Percentiles rank a stretch among this genome's conserved stretches.
These are phyloP conservation scores for Tetrahymena borealis DNA, from an alignment of 73 alveolate species.

Conservation along the genomic window DNA sequence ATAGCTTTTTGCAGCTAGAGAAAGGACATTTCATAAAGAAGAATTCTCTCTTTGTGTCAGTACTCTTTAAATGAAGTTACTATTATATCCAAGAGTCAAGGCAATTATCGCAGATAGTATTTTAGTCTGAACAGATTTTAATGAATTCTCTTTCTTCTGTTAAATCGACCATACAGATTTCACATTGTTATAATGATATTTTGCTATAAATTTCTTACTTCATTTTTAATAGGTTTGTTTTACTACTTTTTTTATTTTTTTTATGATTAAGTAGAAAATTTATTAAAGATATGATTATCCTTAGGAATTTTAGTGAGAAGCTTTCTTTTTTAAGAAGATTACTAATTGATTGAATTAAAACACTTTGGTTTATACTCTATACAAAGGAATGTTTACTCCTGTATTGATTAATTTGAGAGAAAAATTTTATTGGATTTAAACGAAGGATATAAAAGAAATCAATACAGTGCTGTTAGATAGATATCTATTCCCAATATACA, in stretches of 20 bases:
- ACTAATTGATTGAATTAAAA: no score
- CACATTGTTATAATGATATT: not conserved
- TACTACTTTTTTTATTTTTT: not conserved
- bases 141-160: not conserved
- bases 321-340: no score
- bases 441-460: no score
- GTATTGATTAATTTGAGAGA: no score
- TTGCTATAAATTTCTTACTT: not conserved
- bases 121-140: not conserved
- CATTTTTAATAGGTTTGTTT: not conserved
- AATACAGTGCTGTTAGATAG: no score
- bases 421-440: no score
- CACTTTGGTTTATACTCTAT: no score
- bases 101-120: not conserved
- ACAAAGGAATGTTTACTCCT: no score
- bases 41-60: not conserved
- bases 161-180: not conserved
- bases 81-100: not conserved
- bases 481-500: no score
- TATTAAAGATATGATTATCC: no score
- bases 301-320: no score
- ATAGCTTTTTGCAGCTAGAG: not conserved
- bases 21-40: not conserved
- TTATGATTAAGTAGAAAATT: no score
- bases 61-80: not conserved